Evolutionary conservation across 805 yeast genomes (phyloP), one percentile per base, ranked within the genome.

Genomic region (Saccharomycopsis vini): DNA sequence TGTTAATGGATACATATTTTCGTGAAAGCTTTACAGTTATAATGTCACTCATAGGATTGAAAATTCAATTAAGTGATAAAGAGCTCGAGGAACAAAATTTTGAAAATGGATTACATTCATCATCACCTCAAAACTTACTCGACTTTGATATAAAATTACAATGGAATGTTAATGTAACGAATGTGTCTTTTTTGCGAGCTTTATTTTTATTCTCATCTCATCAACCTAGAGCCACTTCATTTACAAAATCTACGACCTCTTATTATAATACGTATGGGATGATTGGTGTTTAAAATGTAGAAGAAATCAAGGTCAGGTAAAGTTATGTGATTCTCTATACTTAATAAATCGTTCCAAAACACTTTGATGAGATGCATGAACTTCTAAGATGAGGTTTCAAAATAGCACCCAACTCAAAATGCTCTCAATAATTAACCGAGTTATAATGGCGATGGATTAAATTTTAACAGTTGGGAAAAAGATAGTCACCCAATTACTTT

Each of bases 1-100:
- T 18, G 52, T 66, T 23, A 51, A 55, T 36, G 52, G 54, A 4
- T 24, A 50, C 16, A 16, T 45, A 7, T 33, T 45, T 6, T 24
- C 16, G 18, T 7, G 22, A 7, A 18, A 15, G 10, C 23, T n/a
- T n/a, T 12, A 18, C 10, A 18, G 12, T 26, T 37, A 23, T 21
- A 12, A 19, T 20, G 13, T 22, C 19, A 10, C 6, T n/a, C 6
- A 30, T 9, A n/a, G 10, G 5, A 7, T 30, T 5, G n/a, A 10
- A 6, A 12, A 7, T 24, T 12, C 12, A 6, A 24, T 24, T 24
- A 12, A 30, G 33, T 30, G 33, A 10, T 13, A 4, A 38, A 40
- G 9, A 35, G 21, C 10, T 24, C 36, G 29, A 18, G 35, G 2
- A 21, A 20, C 12, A 13, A 18, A 41, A 33, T 28, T 42, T 28